These are phyloP conservation scores for Erodium trifolium DNA, from an alignment of 441 rosid species.

Conservation along the genomic window DNA sequence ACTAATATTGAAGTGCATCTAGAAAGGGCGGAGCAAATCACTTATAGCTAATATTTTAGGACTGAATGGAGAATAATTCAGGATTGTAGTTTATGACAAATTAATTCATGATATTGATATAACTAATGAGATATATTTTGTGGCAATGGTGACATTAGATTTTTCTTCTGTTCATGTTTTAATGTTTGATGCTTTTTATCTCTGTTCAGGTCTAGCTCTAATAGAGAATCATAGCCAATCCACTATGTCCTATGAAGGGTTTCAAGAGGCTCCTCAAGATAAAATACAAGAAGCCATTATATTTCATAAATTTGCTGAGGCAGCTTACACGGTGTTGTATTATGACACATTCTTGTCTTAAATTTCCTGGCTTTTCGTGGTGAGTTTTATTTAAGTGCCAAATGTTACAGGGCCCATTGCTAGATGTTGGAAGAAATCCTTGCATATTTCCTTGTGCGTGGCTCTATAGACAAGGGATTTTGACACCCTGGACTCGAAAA, in stretches of 20 bases:
- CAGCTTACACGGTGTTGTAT: conserved; percentile 69
- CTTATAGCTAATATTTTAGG: not conserved
- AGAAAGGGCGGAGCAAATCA: not conserved
- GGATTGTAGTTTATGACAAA: not conserved
- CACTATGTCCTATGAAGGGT: conserved; percentile 34
- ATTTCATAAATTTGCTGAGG: conserved; percentile 83
- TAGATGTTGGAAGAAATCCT: conserved; percentile 82
- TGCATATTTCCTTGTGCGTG: conserved; percentile 69
- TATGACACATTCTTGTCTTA: conserved; percentile 6
- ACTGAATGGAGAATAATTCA: not conserved
- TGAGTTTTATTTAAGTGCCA: conserved; percentile 16
- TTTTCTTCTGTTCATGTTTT: not conserved
- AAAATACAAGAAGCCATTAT: conserved; percentile 52
- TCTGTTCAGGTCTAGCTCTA: conserved; percentile 72
- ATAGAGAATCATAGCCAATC: conserved; percentile 47
- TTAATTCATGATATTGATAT: not conserved
- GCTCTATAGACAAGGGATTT: conserved; percentile 75
- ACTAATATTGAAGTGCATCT: not conserved
- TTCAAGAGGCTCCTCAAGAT: conserved; percentile 51
- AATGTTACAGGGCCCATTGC: conserved; percentile 70
- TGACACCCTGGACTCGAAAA: conserved; percentile 75
- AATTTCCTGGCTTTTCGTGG: not conserved
- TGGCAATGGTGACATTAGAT: not conserved
- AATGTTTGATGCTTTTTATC: not conserved
- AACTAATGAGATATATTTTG: not conserved